These are phyloP conservation scores for Aotearoamyces nothofagi DNA, from an alignment of 2,329 filamentous ascomycete species.

Conservation along the genomic window DNA sequence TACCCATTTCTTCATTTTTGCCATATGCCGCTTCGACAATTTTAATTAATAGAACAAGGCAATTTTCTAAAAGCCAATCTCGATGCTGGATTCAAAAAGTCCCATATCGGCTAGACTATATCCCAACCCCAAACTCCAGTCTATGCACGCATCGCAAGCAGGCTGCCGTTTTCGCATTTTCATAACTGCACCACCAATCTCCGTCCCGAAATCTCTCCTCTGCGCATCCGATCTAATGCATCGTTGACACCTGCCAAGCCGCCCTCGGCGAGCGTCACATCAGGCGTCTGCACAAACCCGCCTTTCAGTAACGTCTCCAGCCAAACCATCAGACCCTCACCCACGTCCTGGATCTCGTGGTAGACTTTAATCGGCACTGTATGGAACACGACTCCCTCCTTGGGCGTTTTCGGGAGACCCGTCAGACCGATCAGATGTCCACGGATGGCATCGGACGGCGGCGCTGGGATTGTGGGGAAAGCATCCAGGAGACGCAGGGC, in stretches of 20 bases:
- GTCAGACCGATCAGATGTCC: slow-evolving; percentile 50
- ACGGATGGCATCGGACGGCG: background rate
- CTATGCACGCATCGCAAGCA: too few relatives aligned
- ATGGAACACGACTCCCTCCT: slow-evolving; percentile 21
- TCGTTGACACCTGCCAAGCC: slow-evolving; percentile 48
- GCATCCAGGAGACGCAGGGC: slow-evolving; percentile 30
- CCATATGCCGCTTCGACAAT: too few relatives aligned
- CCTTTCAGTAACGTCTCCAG: slow-evolving; percentile 44
- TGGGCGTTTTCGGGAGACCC: slow-evolving; percentile 42
- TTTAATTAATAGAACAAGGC: too few relatives aligned
- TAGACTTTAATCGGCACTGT: slow-evolving; percentile 57
- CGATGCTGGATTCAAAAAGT: too few relatives aligned
- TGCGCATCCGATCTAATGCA: slow-evolving; percentile 48
- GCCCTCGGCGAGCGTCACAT: slow-evolving; percentile 43
- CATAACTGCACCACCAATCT: slow-evolving; percentile 33
- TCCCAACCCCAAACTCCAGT: too few relatives aligned
- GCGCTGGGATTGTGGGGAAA: background rate
- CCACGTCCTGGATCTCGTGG: slow-evolving; percentile 46
- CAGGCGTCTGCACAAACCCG: slow-evolving; percentile 36
- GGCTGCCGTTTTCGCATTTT: too few relatives aligned
- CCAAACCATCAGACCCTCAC: slow-evolving; percentile 46
- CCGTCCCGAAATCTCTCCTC: slow-evolving; percentile 48
- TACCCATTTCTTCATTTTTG: too few relatives aligned
- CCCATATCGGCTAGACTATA: too few relatives aligned
- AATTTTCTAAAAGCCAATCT: too few relatives aligned